Percentiles rank a stretch among this genome's conserved stretches.
phyloP scores from a whole-genome alignment of 192 early-diverging fungal species.

The Anaeromyces robustus region DNA sequence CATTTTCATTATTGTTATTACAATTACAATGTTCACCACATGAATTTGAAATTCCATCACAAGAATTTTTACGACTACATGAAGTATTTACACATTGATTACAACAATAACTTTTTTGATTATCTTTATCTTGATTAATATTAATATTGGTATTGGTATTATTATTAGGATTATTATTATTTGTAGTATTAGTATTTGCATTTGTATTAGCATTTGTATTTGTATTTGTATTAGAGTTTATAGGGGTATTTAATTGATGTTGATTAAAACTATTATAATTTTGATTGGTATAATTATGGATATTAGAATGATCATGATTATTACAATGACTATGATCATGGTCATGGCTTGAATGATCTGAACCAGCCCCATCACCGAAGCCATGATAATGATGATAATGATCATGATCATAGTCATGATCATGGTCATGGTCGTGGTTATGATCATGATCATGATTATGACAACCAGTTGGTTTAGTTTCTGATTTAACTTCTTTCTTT shows the following conservation, averaged over 20 bases:
- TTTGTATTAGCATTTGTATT: no score
- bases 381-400: background rate
- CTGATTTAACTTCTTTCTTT: background rate
- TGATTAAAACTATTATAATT: no score
- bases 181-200: background rate
- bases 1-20: background rate
- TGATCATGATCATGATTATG: background rate
- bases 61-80: background rate
- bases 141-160: background rate
- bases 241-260: no score
- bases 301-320: background rate
- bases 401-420: background rate
- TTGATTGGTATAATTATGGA: background rate
- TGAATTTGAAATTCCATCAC: background rate
- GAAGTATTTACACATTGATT: background rate
- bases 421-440: background rate
- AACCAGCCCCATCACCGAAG: background rate
- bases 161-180: background rate
- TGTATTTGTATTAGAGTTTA: no score
- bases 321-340: background rate
- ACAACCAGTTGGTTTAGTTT: background rate
- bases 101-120: background rate
- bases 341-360: background rate
- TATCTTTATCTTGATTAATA: background rate
- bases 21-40: background rate